These are phyloP conservation scores for Fusarium coicis DNA, from an alignment of 2,329 filamentous ascomycete species.

Conservation along the genomic window DNA sequence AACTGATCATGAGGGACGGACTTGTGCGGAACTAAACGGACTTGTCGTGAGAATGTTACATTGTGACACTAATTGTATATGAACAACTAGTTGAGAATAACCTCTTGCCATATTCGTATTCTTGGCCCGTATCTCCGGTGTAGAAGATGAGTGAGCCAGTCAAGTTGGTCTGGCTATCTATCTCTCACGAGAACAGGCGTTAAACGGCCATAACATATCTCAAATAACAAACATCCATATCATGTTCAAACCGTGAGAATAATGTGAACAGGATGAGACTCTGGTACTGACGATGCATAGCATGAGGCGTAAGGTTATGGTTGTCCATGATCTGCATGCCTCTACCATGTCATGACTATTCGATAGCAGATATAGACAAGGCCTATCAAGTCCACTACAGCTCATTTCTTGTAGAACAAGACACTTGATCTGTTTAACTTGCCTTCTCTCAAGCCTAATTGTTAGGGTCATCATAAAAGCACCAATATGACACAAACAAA, in stretches of 20 bases:
- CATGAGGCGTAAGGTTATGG: neutral
- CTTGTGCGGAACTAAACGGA: slow-evolving; percentile 24
- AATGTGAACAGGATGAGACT: neutral
- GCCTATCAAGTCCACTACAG: neutral
- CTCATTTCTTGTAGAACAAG: neutral
- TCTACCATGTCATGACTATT: neutral
- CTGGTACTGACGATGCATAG: accelerated
- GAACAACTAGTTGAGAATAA: neutral
- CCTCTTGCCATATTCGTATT: neutral
- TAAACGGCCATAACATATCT: neutral
- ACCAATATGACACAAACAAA: neutral
- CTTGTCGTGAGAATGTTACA: neutral
- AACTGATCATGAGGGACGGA: slow-evolving; percentile 25
- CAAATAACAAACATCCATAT: neutral
- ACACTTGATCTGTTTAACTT: neutral
- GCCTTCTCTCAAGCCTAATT: neutral
- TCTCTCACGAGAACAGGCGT: neutral
- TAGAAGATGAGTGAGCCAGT: neutral
- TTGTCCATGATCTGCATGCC: neutral
- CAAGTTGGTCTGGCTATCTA: neutral
- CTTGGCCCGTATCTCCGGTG: neutral
- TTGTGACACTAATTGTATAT: neutral
- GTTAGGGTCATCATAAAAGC: no score
- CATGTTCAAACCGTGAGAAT: neutral
- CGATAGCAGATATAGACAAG: no score